A percentile compares a stretch with the other conserved stretches of the same genome.
Conservation (phyloP, 202 grass and related monocot genomes). For the Schoenoplectus triqueter region DNA sequence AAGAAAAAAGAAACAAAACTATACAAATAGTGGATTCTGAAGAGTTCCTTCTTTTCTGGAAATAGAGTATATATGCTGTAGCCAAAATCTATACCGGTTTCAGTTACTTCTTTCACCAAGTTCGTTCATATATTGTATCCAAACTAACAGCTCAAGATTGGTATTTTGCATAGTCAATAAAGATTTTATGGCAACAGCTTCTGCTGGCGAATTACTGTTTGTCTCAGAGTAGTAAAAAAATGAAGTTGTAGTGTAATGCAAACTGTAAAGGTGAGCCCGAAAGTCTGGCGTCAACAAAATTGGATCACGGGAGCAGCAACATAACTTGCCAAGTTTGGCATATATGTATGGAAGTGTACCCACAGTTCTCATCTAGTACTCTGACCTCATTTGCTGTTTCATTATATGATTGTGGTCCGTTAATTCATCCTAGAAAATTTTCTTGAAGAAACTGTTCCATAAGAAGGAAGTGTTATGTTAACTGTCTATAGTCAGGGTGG, state of each 20-base stretch:
- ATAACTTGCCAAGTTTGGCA: slow-evolving; percentile 65
- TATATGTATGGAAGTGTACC: slow-evolving; percentile 48
- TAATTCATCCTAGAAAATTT: no score
- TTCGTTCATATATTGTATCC: neutral
- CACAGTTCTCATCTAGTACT: slow-evolving; percentile 19
- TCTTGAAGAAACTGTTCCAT: no score
- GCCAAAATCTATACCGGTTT: no score
- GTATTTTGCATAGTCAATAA: neutral
- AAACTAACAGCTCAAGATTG: slow-evolving; percentile 1
- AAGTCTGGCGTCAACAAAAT: neutral
- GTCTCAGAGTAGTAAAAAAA: slow-evolving; percentile 58
- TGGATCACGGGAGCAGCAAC: slow-evolving; percentile 59
- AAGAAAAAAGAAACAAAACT: no score
- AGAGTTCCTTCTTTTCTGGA: no score
- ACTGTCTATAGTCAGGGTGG: no score
- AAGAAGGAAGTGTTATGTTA: no score
- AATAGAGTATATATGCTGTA: no score
- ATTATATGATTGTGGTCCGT: no score
- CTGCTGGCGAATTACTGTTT: slow-evolving; percentile 42
- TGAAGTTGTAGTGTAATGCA: slow-evolving; percentile 43
- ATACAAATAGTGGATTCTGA: no score
- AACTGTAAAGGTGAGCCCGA: slow-evolving; percentile 16
- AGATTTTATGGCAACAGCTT: neutral
- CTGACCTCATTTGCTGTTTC: slow-evolving; percentile 10
- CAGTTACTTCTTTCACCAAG: no score